These are phyloP conservation scores for Podospora pseudocomata DNA, from an alignment of 495 filamentous ascomycete species.

Conservation along the genomic window DNA sequence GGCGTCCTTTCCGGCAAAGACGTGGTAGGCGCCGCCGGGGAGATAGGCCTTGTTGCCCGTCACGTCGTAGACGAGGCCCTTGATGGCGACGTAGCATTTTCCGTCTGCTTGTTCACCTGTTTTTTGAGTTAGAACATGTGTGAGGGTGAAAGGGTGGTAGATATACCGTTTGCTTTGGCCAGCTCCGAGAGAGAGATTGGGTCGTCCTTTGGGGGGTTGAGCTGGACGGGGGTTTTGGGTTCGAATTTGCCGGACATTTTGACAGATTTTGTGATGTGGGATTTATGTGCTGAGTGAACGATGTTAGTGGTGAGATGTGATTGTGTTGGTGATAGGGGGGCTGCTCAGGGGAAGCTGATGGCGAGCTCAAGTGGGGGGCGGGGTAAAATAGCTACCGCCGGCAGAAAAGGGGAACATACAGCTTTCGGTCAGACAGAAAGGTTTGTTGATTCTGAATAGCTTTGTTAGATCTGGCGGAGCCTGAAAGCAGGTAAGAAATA, in stretches of 20 bases:
- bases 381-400: neutral
- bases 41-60: conserved; percentile 79
- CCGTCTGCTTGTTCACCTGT: conserved; percentile 53
- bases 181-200: conserved; percentile 72
- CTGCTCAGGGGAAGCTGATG: neutral
- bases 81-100: conserved; percentile 91
- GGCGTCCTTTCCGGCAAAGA: conserved; percentile 92
- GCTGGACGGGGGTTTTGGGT: conserved; percentile 76
- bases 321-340: neutral
- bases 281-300: neutral
- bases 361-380: neutral
- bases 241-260: conserved; percentile 68
- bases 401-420: neutral
- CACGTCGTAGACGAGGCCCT: conserved; percentile 94
- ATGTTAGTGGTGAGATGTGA: neutral
- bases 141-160: neutral
- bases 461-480: neutral
- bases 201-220: conserved; percentile 85
- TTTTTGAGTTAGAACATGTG: neutral
- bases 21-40: conserved; percentile 77
- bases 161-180: conserved; percentile 74
- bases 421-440: neutral
- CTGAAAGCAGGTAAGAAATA: neutral
- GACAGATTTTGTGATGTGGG: neutral
- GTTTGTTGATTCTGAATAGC: neutral